Percentiles rank a stretch among this genome's conserved stretches.
These are phyloP conservation scores for Rosa multiflora DNA, from an alignment of 306 rosid genomes.

Conservation along the genomic window DNA sequence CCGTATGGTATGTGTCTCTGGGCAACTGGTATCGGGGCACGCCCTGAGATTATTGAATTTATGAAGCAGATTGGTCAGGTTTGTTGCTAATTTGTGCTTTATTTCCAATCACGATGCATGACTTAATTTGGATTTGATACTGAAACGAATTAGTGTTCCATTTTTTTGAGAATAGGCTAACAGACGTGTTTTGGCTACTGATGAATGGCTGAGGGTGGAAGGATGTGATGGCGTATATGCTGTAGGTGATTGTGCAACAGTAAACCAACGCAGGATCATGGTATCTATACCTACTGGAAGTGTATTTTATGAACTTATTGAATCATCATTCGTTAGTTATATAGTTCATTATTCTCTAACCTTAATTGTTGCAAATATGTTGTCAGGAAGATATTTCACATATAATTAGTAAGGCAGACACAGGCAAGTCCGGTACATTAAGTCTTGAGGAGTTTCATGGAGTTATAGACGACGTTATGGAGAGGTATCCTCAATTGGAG, in stretches of 20 bases:
- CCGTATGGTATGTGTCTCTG: constrained; percentile 81
- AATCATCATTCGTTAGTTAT: background rate
- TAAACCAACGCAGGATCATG: constrained; percentile 71
- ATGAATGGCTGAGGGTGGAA: constrained; percentile 80
- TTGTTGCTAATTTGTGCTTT: constrained; percentile 7
- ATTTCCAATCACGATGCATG: background rate
- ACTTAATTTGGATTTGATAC: background rate
- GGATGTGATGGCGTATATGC: constrained; percentile 60
- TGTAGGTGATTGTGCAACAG: constrained; percentile 79
- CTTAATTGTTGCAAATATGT: background rate
- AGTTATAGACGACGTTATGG: constrained; percentile 61
- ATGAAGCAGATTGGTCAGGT: constrained; percentile 93
- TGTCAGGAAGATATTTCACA: constrained; percentile 63
- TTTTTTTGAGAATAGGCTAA: constrained; percentile 42
- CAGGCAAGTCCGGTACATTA: constrained; percentile 57
- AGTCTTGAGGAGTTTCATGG: constrained; percentile 52
- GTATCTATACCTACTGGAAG: constrained; percentile 36
- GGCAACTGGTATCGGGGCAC: constrained; percentile 77
- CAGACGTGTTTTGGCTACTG: constrained; percentile 54
- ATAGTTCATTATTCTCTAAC: background rate
- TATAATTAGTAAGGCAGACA: constrained; percentile 69
- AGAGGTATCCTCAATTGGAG: constrained; percentile 70
- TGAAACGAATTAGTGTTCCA: background rate
- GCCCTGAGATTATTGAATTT: constrained; percentile 63
- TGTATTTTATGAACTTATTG: background rate